These are phyloP conservation scores for Phytophthora boehmeriae DNA, from an alignment of 352 stramenopile genomes.

Conservation along the genomic window DNA sequence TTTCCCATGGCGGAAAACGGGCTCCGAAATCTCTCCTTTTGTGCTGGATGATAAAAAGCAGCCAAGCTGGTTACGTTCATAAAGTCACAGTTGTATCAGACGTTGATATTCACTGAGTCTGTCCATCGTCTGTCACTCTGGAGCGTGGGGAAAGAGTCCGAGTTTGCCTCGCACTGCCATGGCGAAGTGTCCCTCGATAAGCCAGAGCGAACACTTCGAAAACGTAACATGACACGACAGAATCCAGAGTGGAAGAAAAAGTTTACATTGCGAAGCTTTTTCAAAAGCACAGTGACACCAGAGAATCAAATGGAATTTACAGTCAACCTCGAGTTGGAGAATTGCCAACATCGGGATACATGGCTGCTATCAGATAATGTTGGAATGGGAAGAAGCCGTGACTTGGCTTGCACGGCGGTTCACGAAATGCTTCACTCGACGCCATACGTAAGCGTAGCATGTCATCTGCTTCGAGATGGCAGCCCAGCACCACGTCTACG, in stretches of 20 bases:
- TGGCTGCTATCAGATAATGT: slow-evolving; percentile 80
- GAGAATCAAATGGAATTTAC: slow-evolving; percentile 74
- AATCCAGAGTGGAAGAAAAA: slow-evolving; percentile 84
- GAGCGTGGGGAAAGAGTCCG: slow-evolving; percentile 69
- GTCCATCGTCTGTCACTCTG: slow-evolving; percentile 66
- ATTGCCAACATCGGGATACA: slow-evolving; percentile 47
- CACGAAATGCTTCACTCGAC: slow-evolving; percentile 68
- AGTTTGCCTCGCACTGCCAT: slow-evolving; percentile 62
- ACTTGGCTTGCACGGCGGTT: slow-evolving; percentile 62
- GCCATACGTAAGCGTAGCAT: slow-evolving; percentile 72
- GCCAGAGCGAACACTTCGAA: slow-evolving; percentile 46
- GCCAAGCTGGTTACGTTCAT: slow-evolving; percentile 46
- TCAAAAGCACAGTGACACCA: slow-evolving; percentile 60
- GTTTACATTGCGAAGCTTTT: slow-evolving; percentile 79
- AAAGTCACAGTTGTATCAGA: slow-evolving; percentile 54
- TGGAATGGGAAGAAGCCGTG: slow-evolving; percentile 62
- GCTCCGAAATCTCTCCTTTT: slow-evolving; percentile 49
- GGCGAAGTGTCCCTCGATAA: slow-evolving; percentile 50
- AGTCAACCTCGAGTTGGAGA: slow-evolving; percentile 69
- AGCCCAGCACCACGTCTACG: slow-evolving; percentile 40
- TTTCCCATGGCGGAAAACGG: slow-evolving; percentile 65
- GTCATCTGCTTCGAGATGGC: slow-evolving; percentile 59
- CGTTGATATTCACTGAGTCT: slow-evolving; percentile 72
- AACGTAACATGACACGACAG: slow-evolving; percentile 47
- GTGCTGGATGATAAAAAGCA: slow-evolving; percentile 29